phyloP scores from a whole-genome alignment of 2,329 filamentous ascomycete species.

The Karstenula rhodostoma region DNA sequence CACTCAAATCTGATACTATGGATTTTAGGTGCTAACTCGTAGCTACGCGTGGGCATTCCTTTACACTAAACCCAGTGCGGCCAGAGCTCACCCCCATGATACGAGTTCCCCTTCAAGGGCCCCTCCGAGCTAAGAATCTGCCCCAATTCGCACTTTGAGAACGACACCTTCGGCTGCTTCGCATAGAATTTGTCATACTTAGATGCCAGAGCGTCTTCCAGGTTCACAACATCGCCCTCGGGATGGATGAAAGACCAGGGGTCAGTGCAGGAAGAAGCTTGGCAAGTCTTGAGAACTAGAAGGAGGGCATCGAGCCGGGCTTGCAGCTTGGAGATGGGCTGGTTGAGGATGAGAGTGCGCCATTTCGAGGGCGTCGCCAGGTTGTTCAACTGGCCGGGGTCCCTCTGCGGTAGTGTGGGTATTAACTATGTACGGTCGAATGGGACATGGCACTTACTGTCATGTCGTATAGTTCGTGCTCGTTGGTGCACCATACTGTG shows the following conservation, averaged over 20 bases:
- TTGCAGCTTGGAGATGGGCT: conserved; percentile 18
- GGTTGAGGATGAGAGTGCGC: conserved; percentile 1
- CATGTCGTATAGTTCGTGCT: conserved; percentile 72
- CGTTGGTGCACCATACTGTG: conserved; percentile 73
- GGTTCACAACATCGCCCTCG: conserved; percentile 57
- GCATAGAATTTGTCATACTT: conserved; percentile 64
- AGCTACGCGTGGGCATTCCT: too few relatives aligned
- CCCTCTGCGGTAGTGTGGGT: conserved; percentile 33
- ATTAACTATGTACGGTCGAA: neutral
- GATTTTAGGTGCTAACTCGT: too few relatives aligned
- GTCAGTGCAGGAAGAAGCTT: conserved; percentile 60
- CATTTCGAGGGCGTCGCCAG: conserved; percentile 9
- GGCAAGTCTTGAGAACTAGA: conserved; percentile 69
- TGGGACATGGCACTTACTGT: conserved; percentile 55
- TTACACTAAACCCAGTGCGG: conserved; percentile 2
- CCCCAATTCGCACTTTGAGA: conserved; percentile 63
- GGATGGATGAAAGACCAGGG: conserved; percentile 68
- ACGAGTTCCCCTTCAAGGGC: conserved; percentile 36
- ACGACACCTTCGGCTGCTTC: conserved; percentile 59
- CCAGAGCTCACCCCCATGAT: conserved; percentile 5
- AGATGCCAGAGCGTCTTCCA: conserved; percentile 60
- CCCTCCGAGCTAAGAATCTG: conserved; percentile 66
- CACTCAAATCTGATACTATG: too few relatives aligned
- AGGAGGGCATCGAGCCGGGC: conserved; percentile 63
- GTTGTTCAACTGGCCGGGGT: conserved; percentile 35